Evolutionary conservation across 495 filamentous ascomycete genomes (phyloP).

Genomic region (Xylaria sp.): DNA sequence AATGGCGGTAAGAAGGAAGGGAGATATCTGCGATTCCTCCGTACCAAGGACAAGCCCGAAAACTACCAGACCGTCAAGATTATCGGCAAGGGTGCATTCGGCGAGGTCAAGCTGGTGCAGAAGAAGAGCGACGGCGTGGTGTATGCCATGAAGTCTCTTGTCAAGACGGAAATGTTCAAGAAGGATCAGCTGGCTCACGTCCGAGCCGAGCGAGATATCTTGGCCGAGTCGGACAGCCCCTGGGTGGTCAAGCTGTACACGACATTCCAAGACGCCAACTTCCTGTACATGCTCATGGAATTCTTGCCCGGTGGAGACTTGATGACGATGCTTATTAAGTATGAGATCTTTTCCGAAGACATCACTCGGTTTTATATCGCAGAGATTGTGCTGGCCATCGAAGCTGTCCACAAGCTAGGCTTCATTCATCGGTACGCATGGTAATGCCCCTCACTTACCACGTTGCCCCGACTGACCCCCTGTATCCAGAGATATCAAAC

Average conservation of each 20-base stretch:
- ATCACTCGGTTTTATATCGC: slow-evolving; percentile 99
- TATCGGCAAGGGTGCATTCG: slow-evolving; percentile 98
- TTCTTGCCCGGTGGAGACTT: slow-evolving; percentile 97
- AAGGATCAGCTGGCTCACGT: slow-evolving; percentile 99
- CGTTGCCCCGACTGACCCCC: slow-evolving; percentile 28
- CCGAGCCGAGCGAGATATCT: slow-evolving; percentile 94
- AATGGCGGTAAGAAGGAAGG: slow-evolving; percentile 83
- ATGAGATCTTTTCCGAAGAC: slow-evolving; percentile 98
- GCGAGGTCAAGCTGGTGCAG: slow-evolving; percentile 95
- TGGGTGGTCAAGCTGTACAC: slow-evolving; percentile 99
- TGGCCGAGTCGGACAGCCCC: slow-evolving; percentile 97
- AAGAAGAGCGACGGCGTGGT: slow-evolving; percentile 96
- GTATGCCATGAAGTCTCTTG: slow-evolving; percentile 96
- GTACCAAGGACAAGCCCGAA: slow-evolving; percentile 86
- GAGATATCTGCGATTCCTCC: slow-evolving; percentile 89
- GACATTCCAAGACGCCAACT: slow-evolving; percentile 94
- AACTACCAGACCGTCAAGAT: slow-evolving; percentile 97
- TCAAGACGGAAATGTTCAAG: slow-evolving; percentile 99
- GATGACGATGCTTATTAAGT: slow-evolving; percentile 99
- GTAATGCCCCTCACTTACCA: slow-evolving; percentile 17
- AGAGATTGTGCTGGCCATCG: slow-evolving; percentile 95
- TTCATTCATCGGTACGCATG: slow-evolving; percentile 92
- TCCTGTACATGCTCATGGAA: slow-evolving; percentile 99
- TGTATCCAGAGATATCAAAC: slow-evolving; percentile 87
- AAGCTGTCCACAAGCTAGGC: slow-evolving; percentile 95